These are phyloP conservation scores for Cephalotrichum gorgonifer DNA, from an alignment of 2,329 filamentous ascomycete species.

Conservation along the genomic window DNA sequence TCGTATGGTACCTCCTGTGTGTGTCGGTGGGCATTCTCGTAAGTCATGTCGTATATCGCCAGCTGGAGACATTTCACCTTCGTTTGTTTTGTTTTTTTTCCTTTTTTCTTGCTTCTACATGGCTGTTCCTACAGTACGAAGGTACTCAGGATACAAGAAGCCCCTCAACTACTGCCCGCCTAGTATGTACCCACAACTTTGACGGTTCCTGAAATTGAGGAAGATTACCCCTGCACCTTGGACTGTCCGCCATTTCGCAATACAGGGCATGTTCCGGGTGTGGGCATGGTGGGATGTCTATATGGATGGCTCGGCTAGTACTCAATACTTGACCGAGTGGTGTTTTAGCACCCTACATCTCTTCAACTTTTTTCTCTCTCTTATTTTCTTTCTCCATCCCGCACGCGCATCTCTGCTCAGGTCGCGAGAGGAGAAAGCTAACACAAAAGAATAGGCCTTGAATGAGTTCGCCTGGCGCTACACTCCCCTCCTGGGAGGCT, in stretches of 20 bases:
- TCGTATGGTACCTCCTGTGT: slow-evolving; percentile 72
- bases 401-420: neutral
- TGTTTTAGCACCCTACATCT: slow-evolving; percentile 56
- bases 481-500: neutral
- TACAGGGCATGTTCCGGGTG: slow-evolving; percentile 52
- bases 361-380: slow-evolving; percentile 11
- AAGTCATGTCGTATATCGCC: too few relatives aligned
- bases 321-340: slow-evolving; percentile 47
- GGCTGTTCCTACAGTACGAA: slow-evolving; percentile 4
- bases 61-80: too few relatives aligned
- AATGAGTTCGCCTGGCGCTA: slow-evolving; percentile 5
- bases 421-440: neutral
- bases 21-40: slow-evolving; percentile 64
- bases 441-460: slow-evolving; percentile 6
- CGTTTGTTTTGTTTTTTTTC: slow-evolving; percentile 4
- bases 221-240: slow-evolving; percentile 63
- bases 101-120: slow-evolving; percentile 7
- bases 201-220: slow-evolving; percentile 78
- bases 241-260: slow-evolving; percentile 55
- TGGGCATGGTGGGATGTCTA: slow-evolving; percentile 67
- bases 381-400: slow-evolving; percentile 4
- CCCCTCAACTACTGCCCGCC: slow-evolving; percentile 66
- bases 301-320: slow-evolving; percentile 57
- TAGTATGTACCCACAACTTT: slow-evolving; percentile 61
- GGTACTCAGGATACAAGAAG: slow-evolving; percentile 11